Evolutionary conservation across 2,329 filamentous ascomycete genomes (phyloP).

Genomic region (Coniella lustricola): DNA sequence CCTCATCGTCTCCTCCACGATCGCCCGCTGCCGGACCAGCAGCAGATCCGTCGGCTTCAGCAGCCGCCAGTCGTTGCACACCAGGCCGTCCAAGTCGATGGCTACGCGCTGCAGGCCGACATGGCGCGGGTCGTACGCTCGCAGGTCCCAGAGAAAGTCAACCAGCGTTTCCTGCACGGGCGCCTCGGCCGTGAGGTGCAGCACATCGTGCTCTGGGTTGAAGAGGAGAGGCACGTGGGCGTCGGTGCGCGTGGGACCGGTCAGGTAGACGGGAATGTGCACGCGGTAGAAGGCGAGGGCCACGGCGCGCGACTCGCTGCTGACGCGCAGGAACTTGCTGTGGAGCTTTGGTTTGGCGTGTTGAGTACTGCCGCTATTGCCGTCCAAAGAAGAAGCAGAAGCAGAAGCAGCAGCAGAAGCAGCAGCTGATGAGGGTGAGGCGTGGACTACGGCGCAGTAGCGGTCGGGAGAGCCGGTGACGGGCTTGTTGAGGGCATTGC

Average conservation of each 20-base stretch:
- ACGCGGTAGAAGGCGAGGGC: slow-evolving; percentile 4
- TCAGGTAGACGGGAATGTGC: slow-evolving; percentile 1
- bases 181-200: slow-evolving; percentile 3
- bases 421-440: no score
- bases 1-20: slow-evolving; percentile 14
- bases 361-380: no score
- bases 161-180: slow-evolving; percentile 8
- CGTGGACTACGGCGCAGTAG: neutral
- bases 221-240: neutral
- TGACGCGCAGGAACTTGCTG: slow-evolving; percentile 9
- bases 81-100: neutral
- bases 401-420: no score
- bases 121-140: slow-evolving; percentile 10
- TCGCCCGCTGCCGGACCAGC: slow-evolving; percentile 13
- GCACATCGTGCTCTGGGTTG: slow-evolving; percentile 12
- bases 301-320: slow-evolving; percentile 4
- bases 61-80: slow-evolving; percentile 3
- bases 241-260: neutral
- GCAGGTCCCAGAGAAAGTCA: slow-evolving; percentile 15
- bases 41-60: slow-evolving; percentile 6
- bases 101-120: slow-evolving; percentile 9
- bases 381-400: no score
- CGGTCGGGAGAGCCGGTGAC: slow-evolving; percentile 6
- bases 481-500: slow-evolving; percentile 10
- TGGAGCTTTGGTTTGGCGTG: neutral